A percentile compares a stretch with the other conserved stretches of the same genome.
Conservation (phyloP, 148 eudicot genomes). For the Camellia lanceoleosa region DNA sequence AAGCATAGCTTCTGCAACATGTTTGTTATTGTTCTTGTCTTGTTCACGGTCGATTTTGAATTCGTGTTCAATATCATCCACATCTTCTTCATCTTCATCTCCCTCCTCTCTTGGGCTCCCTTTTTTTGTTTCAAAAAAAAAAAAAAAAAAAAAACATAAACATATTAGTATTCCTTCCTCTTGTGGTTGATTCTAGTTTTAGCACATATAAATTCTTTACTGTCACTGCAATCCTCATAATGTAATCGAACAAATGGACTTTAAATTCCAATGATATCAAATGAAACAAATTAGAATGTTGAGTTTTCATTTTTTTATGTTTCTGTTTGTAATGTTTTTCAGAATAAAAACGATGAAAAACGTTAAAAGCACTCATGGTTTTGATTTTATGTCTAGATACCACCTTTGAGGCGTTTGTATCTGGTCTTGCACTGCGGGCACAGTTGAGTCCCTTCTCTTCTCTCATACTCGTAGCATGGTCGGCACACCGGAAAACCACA, state of each 20-base stretch:
- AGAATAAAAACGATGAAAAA: too few species aligned
- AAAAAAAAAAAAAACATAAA: neutral
- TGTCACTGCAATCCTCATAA: neutral
- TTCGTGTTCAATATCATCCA: conserved; percentile 90
- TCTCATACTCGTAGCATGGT: conserved; percentile 96
- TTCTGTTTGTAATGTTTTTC: too few species aligned
- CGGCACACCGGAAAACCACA: conserved; percentile 97
- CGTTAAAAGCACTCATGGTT: too few species aligned
- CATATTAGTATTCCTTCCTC: too few species aligned
- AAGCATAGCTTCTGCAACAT: conserved; percentile 87
- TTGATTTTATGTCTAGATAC: neutral
- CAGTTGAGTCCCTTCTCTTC: conserved; percentile 84
- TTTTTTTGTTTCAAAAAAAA: conserved; percentile 15
- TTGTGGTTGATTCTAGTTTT: neutral
- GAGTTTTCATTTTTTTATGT: too few species aligned
- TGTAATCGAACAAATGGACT: too few species aligned
- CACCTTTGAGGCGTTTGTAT: conserved; percentile 94
- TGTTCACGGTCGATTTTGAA: conserved; percentile 63
- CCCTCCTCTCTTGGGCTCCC: conserved; percentile 99
- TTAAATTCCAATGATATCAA: too few species aligned
- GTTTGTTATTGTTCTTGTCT: conserved; percentile 68
- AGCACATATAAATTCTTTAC: neutral
- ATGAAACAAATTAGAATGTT: too few species aligned
- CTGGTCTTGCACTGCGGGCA: conserved; percentile 99
- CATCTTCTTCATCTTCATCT: conserved; percentile 95